Evolutionary conservation across 805 yeast species (phyloP), one percentile per base, ranked within the genome.

Genomic region (Saccharomyces eubayanus): DNA sequence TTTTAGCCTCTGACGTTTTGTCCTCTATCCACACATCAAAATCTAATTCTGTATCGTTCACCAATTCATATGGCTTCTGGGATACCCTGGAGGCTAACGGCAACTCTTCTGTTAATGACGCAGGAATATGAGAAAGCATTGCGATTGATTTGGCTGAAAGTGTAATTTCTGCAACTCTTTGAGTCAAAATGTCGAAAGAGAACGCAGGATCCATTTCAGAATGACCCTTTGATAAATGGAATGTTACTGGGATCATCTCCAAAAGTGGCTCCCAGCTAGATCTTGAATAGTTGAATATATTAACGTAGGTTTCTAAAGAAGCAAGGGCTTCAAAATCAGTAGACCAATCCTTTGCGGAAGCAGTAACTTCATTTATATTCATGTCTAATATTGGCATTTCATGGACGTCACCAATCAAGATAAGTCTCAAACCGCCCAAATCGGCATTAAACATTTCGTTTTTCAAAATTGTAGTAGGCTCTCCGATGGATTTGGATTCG

Each of bases 251-350:
- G 87, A 96, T 87, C 0, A 92, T 85, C 63, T 94, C 99, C 50
- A 94, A 68, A 48, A 94, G 73, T 0, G 99, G 97, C 63, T 94
- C 98, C 98, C 99, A 91, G 0, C 89, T 80, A 2, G 97, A 90
- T 57, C 87, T 82, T 0, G 97, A 81, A 67, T 91, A 91, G 67
- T 90, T 90, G 74, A 87, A 91, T 21, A 89, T 81, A 67, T 89
- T 90, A 9, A 87, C 78, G 56, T 74, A 79, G 0, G 89, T 77
- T 56, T 82, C 87, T 36, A 90, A 68, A 28, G 80, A 78, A 0
- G 85, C 75, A 53, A 82, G 83, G 1, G 89, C 87, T 60, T 83
- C 84, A 52, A 91, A 68, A 55, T 87, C 91, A 1, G 91, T 83
- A 0, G 96, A 85, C 97, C 97, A 91, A 62, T 91, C 87, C 52